These are phyloP conservation scores for Pichia eremophila DNA, from an alignment of 805 yeast species.

Conservation along the genomic window DNA sequence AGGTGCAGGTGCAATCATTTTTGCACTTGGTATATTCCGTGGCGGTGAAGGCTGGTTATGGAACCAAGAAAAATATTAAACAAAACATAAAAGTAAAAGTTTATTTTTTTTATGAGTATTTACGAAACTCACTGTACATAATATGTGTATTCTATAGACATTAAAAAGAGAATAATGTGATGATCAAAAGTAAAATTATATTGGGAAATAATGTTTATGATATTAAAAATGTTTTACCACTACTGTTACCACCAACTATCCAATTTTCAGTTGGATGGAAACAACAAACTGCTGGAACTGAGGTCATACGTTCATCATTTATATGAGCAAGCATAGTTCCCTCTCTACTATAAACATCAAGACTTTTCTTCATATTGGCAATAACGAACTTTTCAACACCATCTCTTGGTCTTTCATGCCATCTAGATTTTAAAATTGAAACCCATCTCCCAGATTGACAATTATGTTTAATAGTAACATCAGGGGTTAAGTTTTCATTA, in stretches of 20 bases:
- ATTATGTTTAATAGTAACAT: constrained; percentile 65
- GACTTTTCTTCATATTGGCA: constrained; percentile 84
- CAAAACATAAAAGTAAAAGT: no score
- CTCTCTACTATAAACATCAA: constrained; percentile 70
- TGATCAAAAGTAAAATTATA: no score
- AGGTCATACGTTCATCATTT: constrained; percentile 49
- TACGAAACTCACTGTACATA: no score
- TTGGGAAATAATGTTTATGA: not conserved
- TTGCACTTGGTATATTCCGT: constrained; percentile 51
- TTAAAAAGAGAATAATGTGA: no score
- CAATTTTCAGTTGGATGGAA: constrained; percentile 85
- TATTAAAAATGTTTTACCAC: constrained; percentile 69
- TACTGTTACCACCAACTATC: constrained; percentile 90
- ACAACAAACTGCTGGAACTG: constrained; percentile 84
- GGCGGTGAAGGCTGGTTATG: constrained; percentile 56
- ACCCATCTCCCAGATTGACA: constrained; percentile 99
- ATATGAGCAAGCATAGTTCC: constrained; percentile 78
- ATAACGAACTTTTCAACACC: constrained; percentile 76
- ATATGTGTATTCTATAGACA: no score
- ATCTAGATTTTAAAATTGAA: constrained; percentile 75
- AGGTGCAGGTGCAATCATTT: constrained; percentile 42
- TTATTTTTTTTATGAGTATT: no score
- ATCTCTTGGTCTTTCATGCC: constrained; percentile 72
- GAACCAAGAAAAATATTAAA: constrained; percentile 26
- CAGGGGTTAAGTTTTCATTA: constrained; percentile 44